Base-by-base conservation (phyloP, 2,329 filamentous ascomycete genomes). In the Colletotrichum sp. region DNA sequence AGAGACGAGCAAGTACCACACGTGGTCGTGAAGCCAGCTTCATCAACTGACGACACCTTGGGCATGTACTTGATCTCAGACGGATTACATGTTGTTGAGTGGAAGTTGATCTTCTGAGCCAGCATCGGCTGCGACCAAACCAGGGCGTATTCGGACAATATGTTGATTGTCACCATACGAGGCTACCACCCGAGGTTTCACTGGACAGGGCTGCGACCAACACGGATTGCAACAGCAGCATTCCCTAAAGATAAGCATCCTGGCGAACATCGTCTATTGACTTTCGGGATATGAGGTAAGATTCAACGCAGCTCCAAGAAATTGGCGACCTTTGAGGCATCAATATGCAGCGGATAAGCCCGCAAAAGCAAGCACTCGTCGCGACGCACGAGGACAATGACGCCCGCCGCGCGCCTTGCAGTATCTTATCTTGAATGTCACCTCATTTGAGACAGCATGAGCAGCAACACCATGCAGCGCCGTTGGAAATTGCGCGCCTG, bases 401-500 rank as follows among this genome's bases (percentile, higher is more conserved):
- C 26, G 32, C 30, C 36, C 55, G 24, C 26, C 32, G 68, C 26
- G n/a, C 44, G 44, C 44, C 44, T 52, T 21, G 44, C 44, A 52
- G 44, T 21, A 52, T 52, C 18, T n/a, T 6, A n/a, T 70, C 24
- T 39, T 13, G 8, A 34, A 24, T 52, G 57, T n/a, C 55, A 52
- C 24, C 18, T 69, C 55, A 28, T 59, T 69, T 64, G 59, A 64
- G 59, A 65, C 34, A 66, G 30, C 60, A 63, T 64, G 62, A 26
- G 62, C 30, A 59, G 6, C 3, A 21, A 13, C 65, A 32, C 8
- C 28, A 59, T 49, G 72, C 68, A 59, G 26, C 55, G 10, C 30
- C 72, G 72, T 71, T 75, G 9, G 39, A 71, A 34, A 66, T 75
- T 70, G n/a, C 71, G 3, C 44, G 44, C 8, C 68, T 75, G 72